These are phyloP conservation scores for Pyrenophora teres DNA, from an alignment of 2,329 filamentous ascomycete genomes.

Conservation along the genomic window DNA sequence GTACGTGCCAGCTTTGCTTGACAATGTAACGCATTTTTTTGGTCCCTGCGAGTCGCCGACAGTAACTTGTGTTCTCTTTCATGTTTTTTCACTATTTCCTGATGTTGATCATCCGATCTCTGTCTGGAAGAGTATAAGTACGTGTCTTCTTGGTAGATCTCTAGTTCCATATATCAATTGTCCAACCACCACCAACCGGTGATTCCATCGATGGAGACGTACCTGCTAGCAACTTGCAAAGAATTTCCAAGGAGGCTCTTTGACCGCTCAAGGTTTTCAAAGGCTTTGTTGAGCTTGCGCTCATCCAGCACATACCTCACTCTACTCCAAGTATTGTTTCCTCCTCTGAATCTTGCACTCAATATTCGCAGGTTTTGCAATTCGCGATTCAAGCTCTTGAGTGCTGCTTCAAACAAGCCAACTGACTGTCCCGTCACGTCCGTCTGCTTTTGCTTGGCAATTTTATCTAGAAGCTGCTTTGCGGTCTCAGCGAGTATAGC, in stretches of 20 bases:
- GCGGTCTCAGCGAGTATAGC: background rate
- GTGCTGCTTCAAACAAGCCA: conserved; percentile 1
- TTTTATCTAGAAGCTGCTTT: conserved; percentile 1
- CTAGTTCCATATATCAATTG: too few relatives aligned
- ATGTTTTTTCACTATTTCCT: background rate
- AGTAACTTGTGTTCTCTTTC: background rate
- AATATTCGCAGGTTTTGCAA: conserved; percentile 5
- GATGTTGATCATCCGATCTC: background rate
- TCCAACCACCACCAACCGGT: too few relatives aligned
- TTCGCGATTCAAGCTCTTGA: conserved; percentile 10
- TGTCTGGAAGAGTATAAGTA: background rate
- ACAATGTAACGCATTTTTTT: background rate
- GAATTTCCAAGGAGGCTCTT: conserved; percentile 5
- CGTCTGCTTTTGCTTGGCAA: background rate
- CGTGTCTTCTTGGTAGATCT: background rate
- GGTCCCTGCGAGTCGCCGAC: background rate
- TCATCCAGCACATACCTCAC: conserved; percentile 15
- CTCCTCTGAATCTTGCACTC: conserved; percentile 4
- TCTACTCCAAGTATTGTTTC: conserved; percentile 11
- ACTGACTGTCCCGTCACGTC: background rate
- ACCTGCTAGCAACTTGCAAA: conserved; percentile 13
- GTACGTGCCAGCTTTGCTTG: background rate
- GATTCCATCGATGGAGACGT: background rate
- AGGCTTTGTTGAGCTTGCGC: conserved; percentile 9
- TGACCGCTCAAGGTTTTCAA: conserved; percentile 9